Base-by-base conservation (phyloP, 495 filamentous ascomycete species). In the Hapsidospora chrysogenum region DNA sequence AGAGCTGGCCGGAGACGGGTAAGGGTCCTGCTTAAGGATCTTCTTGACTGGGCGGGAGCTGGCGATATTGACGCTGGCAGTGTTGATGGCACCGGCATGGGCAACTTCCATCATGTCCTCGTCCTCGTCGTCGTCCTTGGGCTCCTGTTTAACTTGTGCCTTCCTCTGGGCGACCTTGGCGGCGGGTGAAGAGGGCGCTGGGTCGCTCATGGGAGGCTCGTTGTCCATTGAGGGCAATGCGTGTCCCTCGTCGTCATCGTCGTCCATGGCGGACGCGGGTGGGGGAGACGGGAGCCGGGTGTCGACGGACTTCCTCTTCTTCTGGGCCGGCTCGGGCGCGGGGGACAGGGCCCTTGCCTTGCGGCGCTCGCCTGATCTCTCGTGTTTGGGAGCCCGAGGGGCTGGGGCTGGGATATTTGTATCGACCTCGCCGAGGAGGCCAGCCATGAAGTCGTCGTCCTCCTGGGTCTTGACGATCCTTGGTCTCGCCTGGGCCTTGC, bases 361-460 rank as follows among this genome's bases (percentile, higher is more conserved):
- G 33, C 75, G 74, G 40, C 82, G 70, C 37, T 80, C 69, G 38
- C 76, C 74, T 6, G 74, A 76, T 48, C 80, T 80, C 33, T 84
- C 57, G 30, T 76, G 54, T 44, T 63, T 65, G 15, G 74, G 56
- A 5, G 44, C 19, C 21, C 67, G 66, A 5, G 60, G 52, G 14
- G 57, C 50, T 6, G 69, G 66, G 21, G 66, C 66, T n/a, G 74
- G 68, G 18, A 79, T 59, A 46, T 92, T 92, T 35, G 68, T 72
- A 53, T 96, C 83, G 27, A 97, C 80, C 56, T 96, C 83, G 41
- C 76, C 84, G 3, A 97, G 70, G 4, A 97, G 66, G 46, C 78
- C 75, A 2, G 68, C 70, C 57, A 97, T 69, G 50, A 94, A 96
- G 38, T 74, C 76, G 40, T 80, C 76, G 45, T 95, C 85, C 35